Percentiles rank a stretch among this genome's conserved stretches.
These are phyloP conservation scores for Rhizoclosmatium sp. DNA, from an alignment of 192 early-diverging fungal species.

Conservation along the genomic window DNA sequence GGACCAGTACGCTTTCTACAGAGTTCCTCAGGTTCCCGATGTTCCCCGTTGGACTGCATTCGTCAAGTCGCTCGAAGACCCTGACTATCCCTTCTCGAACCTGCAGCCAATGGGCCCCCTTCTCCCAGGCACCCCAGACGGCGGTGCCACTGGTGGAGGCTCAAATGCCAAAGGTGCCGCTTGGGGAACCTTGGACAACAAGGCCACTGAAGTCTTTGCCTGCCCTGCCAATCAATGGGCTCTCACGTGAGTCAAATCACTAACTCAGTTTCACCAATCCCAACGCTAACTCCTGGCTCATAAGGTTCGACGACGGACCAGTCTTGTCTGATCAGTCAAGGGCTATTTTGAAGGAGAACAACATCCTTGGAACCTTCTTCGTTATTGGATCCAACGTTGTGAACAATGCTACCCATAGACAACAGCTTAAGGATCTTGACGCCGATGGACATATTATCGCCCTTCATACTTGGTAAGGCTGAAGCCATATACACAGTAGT, in stretches of 20 bases:
- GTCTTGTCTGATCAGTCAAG: conserved; percentile 5
- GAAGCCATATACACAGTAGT: not conserved
- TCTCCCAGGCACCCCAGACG: not conserved
- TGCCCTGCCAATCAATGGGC: conserved; percentile 20
- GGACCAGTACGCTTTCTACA: conserved; percentile 1
- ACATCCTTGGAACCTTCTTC: conserved; percentile 60
- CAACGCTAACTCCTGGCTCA: not conserved
- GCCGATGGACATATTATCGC: conserved; percentile 62
- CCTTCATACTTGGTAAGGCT: conserved; percentile 11
- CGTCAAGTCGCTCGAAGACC: conserved; percentile 1
- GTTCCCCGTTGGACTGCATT: conserved; percentile 28
- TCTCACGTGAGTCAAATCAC: conserved; percentile 11
- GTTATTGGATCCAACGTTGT: conserved; percentile 58
- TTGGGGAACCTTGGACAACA: conserved; percentile 30
- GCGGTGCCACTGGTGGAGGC: conserved; percentile 4
- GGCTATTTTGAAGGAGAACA: conserved; percentile 16
- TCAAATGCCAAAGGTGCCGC: conserved; percentile 23
- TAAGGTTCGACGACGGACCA: conserved; percentile 40
- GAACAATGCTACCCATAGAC: conserved; percentile 41
- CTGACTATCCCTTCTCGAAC: conserved; percentile 14
- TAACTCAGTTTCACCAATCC: not conserved
- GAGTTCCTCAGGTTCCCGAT: conserved; percentile 4
- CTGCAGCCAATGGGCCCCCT: conserved; percentile 18
- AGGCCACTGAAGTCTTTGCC: conserved; percentile 25
- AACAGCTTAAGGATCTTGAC: conserved; percentile 57